Conservation (phyloP, 2,329 filamentous ascomycete genomes). For the Fonsecaea nubica region DNA sequence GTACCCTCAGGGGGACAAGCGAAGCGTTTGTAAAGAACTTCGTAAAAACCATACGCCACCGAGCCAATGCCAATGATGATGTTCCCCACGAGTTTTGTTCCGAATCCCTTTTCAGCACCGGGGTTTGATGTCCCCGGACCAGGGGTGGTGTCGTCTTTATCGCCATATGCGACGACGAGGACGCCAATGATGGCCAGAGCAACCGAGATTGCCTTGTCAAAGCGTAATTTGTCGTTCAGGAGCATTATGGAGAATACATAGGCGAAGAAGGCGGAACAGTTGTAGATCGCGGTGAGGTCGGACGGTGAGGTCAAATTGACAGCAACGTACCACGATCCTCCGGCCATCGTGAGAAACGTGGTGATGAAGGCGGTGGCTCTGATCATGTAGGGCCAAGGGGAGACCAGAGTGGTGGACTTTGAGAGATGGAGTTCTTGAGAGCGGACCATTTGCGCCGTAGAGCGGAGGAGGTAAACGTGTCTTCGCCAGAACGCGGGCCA, state of each 20-base stretch:
- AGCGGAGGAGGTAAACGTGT: conserved; percentile 67
- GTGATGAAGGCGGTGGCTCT: conserved; percentile 83
- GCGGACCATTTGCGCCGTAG: conserved; percentile 84
- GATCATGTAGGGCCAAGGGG: conserved; percentile 74
- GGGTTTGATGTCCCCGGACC: conserved; percentile 61
- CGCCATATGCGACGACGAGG: conserved; percentile 93
- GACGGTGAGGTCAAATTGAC: conserved; percentile 91
- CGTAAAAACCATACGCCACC: conserved; percentile 94
- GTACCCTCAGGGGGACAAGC: conserved; percentile 93
- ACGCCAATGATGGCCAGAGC: conserved; percentile 86
- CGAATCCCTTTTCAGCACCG: conserved; percentile 45
- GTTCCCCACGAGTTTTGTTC: conserved; percentile 77
- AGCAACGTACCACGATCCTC: conserved; percentile 93
- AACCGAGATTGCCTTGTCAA: conserved; percentile 87
- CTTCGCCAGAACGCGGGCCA: conserved; percentile 87
- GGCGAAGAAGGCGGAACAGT: conserved; percentile 98
- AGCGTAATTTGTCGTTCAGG: conserved; percentile 79
- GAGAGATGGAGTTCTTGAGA: conserved; percentile 69
- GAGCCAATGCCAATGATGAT: conserved; percentile 89
- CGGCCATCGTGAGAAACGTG: conserved; percentile 83
- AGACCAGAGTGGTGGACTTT: conserved; percentile 48
- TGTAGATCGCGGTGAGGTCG: conserved; percentile 97
- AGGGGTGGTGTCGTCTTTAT: conserved; percentile 64
- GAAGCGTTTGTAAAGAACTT: conserved; percentile 92
- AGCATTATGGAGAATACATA: conserved; percentile 95